A percentile compares a stretch with the other conserved stretches of the same genome.
Evolutionary conservation across 1,139 yeast genomes (phyloP).

Genomic region (Hansenula lynferdii): DNA sequence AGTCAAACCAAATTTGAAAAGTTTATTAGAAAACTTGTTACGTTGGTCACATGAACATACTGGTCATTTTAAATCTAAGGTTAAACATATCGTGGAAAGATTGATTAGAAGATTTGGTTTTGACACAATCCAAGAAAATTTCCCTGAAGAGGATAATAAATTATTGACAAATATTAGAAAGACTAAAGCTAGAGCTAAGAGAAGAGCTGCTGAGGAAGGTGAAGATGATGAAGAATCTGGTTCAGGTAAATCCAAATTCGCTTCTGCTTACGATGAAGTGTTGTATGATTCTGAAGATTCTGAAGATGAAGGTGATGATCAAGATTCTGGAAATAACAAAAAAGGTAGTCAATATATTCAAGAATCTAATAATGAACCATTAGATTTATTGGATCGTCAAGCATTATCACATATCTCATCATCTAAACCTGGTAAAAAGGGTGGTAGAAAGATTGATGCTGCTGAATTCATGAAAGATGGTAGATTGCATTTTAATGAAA

Average conservation of each 20-base stretch:
- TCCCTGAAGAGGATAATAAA: slow-evolving; percentile 87
- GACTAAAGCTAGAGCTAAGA: slow-evolving; percentile 77
- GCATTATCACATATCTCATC: slow-evolving; percentile 86
- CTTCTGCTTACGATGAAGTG: slow-evolving; percentile 56
- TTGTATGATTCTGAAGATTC: slow-evolving; percentile 52
- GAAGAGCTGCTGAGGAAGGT: slow-evolving; percentile 50
- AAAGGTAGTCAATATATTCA: slow-evolving; percentile 61
- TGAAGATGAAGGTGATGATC: slow-evolving; percentile 27
- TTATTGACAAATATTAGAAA: slow-evolving; percentile 82
- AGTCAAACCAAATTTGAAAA: slow-evolving; percentile 62
- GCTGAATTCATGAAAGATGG: slow-evolving; percentile 46
- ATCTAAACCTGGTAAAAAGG: slow-evolving; percentile 62
- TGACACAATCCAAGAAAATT: slow-evolving; percentile 69
- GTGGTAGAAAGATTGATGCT: slow-evolving; percentile 32
- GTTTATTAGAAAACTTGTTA: slow-evolving; percentile 66
- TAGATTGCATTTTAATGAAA: slow-evolving; percentile 47
- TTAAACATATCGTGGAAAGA: slow-evolving; percentile 89
- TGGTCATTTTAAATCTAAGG: slow-evolving; percentile 89
- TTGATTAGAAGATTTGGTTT: slow-evolving; percentile 85
- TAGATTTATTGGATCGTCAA: slow-evolving; percentile 82
- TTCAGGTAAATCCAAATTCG: slow-evolving; percentile 39
- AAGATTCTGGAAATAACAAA: slow-evolving; percentile 27
- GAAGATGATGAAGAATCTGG: slow-evolving; percentile 24
- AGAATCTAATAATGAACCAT: slow-evolving; percentile 77
- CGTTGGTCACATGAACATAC: slow-evolving; percentile 96